Evolutionary conservation across 169 alveolate species (phyloP).

Genomic region (Eimeria zaria): DNA sequence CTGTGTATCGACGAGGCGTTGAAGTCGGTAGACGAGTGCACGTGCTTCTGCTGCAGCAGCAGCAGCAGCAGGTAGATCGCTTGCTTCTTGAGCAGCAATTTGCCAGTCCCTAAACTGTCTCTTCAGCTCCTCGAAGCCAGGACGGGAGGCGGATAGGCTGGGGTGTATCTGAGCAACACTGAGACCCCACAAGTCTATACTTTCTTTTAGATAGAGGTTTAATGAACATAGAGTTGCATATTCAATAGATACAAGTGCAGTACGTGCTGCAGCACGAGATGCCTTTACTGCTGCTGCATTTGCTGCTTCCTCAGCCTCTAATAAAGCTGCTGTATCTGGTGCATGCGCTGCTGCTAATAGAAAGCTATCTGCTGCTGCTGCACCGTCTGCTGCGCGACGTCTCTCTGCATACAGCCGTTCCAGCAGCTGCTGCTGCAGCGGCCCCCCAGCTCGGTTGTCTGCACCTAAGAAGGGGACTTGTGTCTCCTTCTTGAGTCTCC

Average conservation of each 20-base stretch:
- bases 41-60: constrained; percentile 13
- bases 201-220: neutral
- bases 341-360: neutral
- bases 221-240: neutral
- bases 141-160: neutral
- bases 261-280: neutral
- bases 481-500: neutral
- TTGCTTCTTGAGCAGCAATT: neutral
- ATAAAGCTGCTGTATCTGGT: neutral
- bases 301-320: neutral
- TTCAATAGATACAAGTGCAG: neutral
- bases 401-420: neutral
- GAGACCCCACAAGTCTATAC: neutral
- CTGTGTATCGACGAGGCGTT: neutral
- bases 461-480: neutral
- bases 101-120: constrained; percentile 34
- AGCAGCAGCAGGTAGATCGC: constrained; percentile 1
- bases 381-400: constrained; percentile 15
- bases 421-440: neutral
- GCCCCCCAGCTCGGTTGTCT: neutral
- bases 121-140: neutral
- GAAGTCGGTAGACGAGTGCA: neutral
- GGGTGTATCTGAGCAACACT: neutral
- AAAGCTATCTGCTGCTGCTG: constrained; percentile 22
- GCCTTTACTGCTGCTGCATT: constrained; percentile 5